Percentiles rank a stretch among this genome's conserved stretches.
Conservation (phyloP, 2,329 filamentous ascomycete genomes). For the Penicillium sp. region DNA sequence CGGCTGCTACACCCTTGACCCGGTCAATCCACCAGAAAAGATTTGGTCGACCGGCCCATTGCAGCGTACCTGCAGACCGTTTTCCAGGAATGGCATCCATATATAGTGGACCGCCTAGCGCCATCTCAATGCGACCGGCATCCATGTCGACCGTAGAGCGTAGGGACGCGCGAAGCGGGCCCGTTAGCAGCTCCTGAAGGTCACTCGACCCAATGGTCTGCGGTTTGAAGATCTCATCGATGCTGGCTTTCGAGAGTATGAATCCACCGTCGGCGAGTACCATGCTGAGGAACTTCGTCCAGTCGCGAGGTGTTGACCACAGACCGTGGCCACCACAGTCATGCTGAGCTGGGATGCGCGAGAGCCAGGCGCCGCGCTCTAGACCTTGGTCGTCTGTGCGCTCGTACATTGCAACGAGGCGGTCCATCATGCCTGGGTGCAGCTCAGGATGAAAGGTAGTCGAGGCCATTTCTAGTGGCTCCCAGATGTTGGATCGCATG, state of each 20-base stretch:
- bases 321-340: no score
- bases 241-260: neutral
- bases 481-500: no score
- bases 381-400: no score
- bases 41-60: conserved; percentile 22
- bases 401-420: no score
- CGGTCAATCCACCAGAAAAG: conserved; percentile 24
- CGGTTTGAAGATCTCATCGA: neutral
- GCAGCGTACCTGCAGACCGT: conserved; percentile 10
- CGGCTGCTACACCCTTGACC: conserved; percentile 13
- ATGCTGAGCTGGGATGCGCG: no score
- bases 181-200: neutral
- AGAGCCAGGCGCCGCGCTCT: no score
- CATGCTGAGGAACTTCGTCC: neutral
- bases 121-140: neutral
- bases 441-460: no score
- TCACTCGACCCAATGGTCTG: no score
- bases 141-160: conserved; percentile 3
- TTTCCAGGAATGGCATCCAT: neutral
- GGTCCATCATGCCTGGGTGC: no score
- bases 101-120: neutral
- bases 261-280: neutral
- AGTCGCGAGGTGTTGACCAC: no score
- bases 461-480: no score
- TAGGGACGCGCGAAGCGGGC: neutral